These are phyloP conservation scores for Globisporangium emineosum DNA, from an alignment of 352 stramenopile genomes.

Conservation along the genomic window DNA sequence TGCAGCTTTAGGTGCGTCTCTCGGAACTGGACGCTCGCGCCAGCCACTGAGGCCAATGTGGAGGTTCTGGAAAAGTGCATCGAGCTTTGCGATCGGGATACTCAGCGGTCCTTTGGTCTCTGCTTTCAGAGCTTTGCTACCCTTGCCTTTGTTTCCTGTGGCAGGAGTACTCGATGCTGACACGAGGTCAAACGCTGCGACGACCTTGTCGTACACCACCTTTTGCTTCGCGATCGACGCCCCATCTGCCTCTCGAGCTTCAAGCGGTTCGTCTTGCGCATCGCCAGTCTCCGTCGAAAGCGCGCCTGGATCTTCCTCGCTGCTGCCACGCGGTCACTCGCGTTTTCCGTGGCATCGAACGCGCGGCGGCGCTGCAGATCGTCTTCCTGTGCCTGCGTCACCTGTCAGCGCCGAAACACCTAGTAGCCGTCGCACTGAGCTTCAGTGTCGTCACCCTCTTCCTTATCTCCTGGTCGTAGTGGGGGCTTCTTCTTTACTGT, in stretches of 20 bases:
- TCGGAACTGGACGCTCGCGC: constrained; percentile 32
- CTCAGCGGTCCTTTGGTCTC: constrained; percentile 24
- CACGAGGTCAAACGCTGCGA: constrained; percentile 37
- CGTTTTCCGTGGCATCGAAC: constrained; percentile 30
- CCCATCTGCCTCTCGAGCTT: constrained; percentile 49
- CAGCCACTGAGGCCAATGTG: constrained; percentile 29
- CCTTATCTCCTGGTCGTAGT: too few relatives aligned
- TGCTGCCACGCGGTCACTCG: constrained; percentile 24
- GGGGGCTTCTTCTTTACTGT: too few relatives aligned
- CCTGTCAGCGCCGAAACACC: too few relatives aligned
- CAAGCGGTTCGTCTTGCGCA: constrained; percentile 43
- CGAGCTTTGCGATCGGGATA: constrained; percentile 36
- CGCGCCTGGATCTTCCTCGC: constrained; percentile 64
- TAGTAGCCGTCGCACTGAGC: too few relatives aligned
- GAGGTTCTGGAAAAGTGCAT: constrained; percentile 40
- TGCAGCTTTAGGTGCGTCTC: constrained; percentile 32
- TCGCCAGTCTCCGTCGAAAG: constrained; percentile 53
- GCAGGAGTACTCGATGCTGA: constrained; percentile 5
- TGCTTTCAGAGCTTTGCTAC: constrained; percentile 1
- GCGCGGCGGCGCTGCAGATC: constrained; percentile 21
- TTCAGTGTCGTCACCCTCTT: too few relatives aligned
- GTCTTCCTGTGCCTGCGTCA: too few relatives aligned
- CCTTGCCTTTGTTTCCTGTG: not conserved
- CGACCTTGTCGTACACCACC: constrained; percentile 42
- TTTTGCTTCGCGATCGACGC: constrained; percentile 45